Conservation (phyloP, 2,329 filamentous ascomycete genomes). For the Fusarium sp. region DNA sequence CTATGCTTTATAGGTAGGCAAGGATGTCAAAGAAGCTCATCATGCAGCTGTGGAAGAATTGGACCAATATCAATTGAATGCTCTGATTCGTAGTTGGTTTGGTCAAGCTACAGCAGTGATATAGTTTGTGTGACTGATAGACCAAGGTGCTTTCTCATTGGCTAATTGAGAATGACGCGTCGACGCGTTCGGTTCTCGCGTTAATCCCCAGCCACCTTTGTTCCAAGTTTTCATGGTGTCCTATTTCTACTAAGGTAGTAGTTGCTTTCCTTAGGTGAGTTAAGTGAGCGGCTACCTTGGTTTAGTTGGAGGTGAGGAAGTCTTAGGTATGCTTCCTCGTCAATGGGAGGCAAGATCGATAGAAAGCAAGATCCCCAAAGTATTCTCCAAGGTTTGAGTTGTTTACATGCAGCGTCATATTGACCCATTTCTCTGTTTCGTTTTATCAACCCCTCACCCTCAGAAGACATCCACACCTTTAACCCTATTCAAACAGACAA, state of each 20-base stretch:
- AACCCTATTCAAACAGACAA: slow-evolving; percentile 13
- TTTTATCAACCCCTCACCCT: slow-evolving; percentile 19
- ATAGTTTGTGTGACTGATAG: slow-evolving; percentile 7
- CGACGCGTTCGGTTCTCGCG: slow-evolving; percentile 21
- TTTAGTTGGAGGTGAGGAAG: slow-evolving; percentile 14
- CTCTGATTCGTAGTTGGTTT: slow-evolving; percentile 6
- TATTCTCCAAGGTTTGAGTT: slow-evolving; percentile 8
- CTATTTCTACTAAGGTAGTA: neutral
- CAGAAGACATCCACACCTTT: slow-evolving; percentile 2
- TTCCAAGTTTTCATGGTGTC: neutral
- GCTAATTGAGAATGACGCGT: slow-evolving; percentile 13
- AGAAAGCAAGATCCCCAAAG: neutral
- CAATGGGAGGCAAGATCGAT: neutral
- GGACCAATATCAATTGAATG: slow-evolving; percentile 1
- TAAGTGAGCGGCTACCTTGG: neutral
- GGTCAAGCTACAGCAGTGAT: neutral
- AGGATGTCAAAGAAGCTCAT: neutral
- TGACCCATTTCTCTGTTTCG: slow-evolving; percentile 25
- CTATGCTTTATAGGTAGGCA: neutral
- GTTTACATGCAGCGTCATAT: slow-evolving; percentile 33
- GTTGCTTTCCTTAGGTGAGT: neutral
- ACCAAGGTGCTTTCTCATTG: slow-evolving; percentile 2
- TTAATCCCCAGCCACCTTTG: slow-evolving; percentile 9
- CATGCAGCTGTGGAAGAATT: neutral
- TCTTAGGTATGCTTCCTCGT: neutral